phyloP scores from a whole-genome alignment of 148 eudicot genomes.

The Pharnaceum exiguum region DNA sequence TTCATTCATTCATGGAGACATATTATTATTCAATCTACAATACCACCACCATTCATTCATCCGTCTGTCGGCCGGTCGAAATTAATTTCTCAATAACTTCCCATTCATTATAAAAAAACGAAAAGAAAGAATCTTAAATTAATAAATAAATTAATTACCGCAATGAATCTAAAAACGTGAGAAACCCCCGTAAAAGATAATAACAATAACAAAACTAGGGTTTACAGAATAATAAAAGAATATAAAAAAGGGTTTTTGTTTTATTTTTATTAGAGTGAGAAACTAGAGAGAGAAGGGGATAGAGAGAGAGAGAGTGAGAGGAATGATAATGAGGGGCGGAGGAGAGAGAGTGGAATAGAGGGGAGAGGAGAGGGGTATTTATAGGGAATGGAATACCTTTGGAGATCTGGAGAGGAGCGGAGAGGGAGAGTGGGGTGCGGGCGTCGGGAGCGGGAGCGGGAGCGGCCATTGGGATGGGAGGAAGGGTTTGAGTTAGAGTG shows the following conservation, averaged over 20 bases:
- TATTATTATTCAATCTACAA: too few relatives aligned
- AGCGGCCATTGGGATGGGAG: constrained; percentile 51
- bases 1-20: too few relatives aligned
- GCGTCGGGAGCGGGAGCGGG: constrained; percentile 55
- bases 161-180: background rate
- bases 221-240: background rate
- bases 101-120: too few relatives aligned
- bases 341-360: background rate
- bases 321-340: background rate
- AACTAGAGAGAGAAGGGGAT: background rate
- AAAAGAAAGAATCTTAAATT: background rate
- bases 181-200: background rate
- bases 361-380: background rate
- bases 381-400: constrained; percentile 33
- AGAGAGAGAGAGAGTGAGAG: background rate
- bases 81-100: too few relatives aligned
- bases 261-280: background rate
- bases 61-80: too few relatives aligned
- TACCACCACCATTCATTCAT: too few relatives aligned
- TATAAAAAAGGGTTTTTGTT: background rate
- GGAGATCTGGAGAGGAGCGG: constrained; percentile 48
- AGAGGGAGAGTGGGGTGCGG: constrained; percentile 31
- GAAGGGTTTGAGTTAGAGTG: constrained; percentile 2
- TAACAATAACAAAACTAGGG: background rate
- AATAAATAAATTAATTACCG: background rate